These are phyloP conservation scores for Lasiodiplodia sp. DNA, from an alignment of 2,329 filamentous ascomycete genomes.

Conservation along the genomic window DNA sequence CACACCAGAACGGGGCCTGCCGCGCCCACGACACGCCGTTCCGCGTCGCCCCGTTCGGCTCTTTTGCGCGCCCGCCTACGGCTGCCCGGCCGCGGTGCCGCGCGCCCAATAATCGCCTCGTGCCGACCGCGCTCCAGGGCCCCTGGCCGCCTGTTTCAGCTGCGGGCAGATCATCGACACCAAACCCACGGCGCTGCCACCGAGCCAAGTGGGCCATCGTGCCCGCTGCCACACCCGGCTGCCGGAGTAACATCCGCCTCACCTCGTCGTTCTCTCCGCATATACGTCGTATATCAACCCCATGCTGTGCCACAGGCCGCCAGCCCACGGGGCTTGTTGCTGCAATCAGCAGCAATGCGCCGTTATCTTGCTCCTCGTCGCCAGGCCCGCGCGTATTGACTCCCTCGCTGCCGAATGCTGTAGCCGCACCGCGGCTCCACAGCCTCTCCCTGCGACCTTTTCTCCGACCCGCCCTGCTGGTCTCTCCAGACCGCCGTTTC, in stretches of 20 bases:
- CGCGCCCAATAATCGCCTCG: not conserved
- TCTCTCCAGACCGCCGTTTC: conserved; percentile 4
- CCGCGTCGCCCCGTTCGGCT: not conserved
- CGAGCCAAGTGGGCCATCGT: not conserved
- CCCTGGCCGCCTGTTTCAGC: conserved; percentile 17
- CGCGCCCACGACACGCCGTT: not conserved
- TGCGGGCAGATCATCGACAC: conserved; percentile 25
- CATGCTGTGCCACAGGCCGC: not conserved
- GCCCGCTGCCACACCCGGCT: conserved; percentile 5
- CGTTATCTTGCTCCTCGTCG: not conserved
- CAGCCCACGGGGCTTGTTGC: not conserved
- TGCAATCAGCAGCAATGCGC: not conserved
- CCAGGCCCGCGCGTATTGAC: not conserved
- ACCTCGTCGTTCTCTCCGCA: not conserved
- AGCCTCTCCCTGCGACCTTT: not conserved
- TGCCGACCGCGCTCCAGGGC: not conserved
- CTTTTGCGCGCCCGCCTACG: not conserved
- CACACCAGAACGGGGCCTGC: too few relatives aligned
- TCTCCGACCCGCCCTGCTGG: conserved; percentile 2
- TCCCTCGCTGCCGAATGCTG: not conserved
- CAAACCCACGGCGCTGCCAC: conserved; percentile 24
- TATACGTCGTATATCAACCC: conserved; percentile 4
- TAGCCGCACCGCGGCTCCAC: not conserved
- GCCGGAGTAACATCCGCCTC: conserved; percentile 11
- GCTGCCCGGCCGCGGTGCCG: not conserved